Conservation (phyloP, 805 yeast genomes). For the Cyberlindnera saturnus region DNA sequence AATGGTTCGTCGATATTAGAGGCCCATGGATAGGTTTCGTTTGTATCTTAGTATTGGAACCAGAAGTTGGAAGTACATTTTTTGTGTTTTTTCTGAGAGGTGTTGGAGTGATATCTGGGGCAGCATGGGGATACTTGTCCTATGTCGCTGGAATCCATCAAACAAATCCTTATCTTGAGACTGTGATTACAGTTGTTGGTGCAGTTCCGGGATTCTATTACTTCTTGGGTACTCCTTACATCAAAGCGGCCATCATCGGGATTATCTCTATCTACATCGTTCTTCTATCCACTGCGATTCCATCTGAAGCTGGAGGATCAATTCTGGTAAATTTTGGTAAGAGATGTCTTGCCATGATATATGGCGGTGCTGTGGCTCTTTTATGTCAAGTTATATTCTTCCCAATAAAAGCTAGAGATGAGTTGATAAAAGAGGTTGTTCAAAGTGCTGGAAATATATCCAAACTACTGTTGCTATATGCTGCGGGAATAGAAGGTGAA, state of each 20-base stretch:
- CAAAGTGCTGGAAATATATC: conserved; percentile 34
- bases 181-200: conserved; percentile 36
- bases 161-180: conserved; percentile 35
- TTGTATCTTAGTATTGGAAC: conserved; percentile 42
- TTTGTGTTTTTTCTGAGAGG: conserved; percentile 41
- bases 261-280: conserved; percentile 43
- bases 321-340: conserved; percentile 41
- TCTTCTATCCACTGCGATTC: conserved; percentile 37
- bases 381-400: conserved; percentile 39
- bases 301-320: conserved; percentile 32
- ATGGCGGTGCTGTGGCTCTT: conserved; percentile 44
- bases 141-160: conserved; percentile 36
- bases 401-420: conserved; percentile 43
- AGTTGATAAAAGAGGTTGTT: conserved; percentile 36
- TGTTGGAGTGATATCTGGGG: conserved; percentile 41
- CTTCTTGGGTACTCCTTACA: conserved; percentile 39
- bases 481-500: conserved; percentile 34
- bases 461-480: conserved; percentile 31
- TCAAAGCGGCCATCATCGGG: conserved; percentile 45
- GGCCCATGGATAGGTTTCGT: conserved; percentile 53
- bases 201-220: conserved; percentile 41
- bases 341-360: conserved; percentile 43
- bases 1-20: conserved; percentile 42
- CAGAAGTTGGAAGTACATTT: conserved; percentile 45
- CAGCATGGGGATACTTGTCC: conserved; percentile 43